These are phyloP conservation scores for Psilocybe azurescens DNA, from an alignment of 768 basidiomycete genomes.

Conservation along the genomic window DNA sequence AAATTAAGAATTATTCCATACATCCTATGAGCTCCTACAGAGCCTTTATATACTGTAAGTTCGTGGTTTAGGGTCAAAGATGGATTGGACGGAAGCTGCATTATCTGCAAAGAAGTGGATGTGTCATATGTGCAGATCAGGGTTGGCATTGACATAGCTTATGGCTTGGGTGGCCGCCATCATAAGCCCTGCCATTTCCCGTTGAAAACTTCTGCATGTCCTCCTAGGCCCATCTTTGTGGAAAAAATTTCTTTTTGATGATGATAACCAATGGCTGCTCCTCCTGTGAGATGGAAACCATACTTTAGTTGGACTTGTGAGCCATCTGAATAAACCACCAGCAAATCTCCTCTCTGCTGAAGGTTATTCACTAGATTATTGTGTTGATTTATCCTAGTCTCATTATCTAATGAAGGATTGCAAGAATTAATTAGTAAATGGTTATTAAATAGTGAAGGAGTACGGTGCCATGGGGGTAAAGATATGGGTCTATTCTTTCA, in stretches of 20 bases:
- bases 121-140: conserved; percentile 16
- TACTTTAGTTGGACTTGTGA: conserved; percentile 13
- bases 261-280: conserved; percentile 23
- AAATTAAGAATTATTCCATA: conserved; percentile 11
- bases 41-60: too few species aligned
- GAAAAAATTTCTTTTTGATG: conserved; percentile 15
- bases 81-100: conserved; percentile 25
- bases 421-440: conserved; percentile 8
- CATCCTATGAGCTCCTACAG: too few species aligned
- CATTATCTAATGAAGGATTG: conserved; percentile 4
- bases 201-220: too few species aligned
- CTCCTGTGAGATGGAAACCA: conserved; percentile 19
- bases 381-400: neutral
- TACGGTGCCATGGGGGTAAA: conserved; percentile 26
- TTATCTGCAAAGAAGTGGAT: conserved; percentile 32
- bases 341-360: neutral
- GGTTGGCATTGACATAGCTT: neutral
- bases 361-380: neutral
- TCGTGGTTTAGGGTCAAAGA: too few species aligned
- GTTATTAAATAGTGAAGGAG: conserved; percentile 3
- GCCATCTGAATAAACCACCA: conserved; percentile 23
- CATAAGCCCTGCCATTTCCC: too few species aligned
- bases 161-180: conserved; percentile 17
- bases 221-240: neutral
- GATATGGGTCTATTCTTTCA: conserved; percentile 1